Evolutionary conservation across 2,329 filamentous ascomycete genomes (phyloP), one percentile per base, ranked within the genome.

Genomic region (Colletotrichum lini): DNA sequence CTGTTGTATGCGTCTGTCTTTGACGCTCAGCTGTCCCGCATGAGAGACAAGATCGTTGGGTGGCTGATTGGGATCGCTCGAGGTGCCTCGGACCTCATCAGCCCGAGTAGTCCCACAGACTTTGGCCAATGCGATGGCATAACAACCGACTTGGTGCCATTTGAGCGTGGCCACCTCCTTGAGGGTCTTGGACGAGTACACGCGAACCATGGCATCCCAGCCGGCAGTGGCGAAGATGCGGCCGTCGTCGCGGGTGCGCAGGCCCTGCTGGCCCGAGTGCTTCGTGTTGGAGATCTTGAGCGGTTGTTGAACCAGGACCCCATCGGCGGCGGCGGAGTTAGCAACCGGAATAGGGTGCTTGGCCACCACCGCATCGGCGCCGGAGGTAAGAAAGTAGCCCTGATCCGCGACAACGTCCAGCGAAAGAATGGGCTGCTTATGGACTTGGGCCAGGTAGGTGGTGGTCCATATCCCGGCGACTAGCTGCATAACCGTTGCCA

Each of bases 61-160:
- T 69, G 50, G 44, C 30, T 45, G 64, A 18, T 59, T 53, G 16
- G 40, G 35, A 35, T 60, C 63, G 61, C 21, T 30, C 30, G 62
- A 53, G 40, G 47, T 63, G 57, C 50, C 57, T 62, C 50, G 63
- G 40, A 63, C 63, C 42, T 56, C 67, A n/a, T 40, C 42, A 61
- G 15, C 45, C 72, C 61, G 47, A 23, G 66, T 10, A 8, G 50
- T 47, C 40, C 50, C 47, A 15, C 63, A 58, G 23, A 90, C 75
- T 30, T 82, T 77, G 1, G 89, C 91, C 83, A 98, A 97, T 0
- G 90, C 91, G 21, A 94, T 88, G 4, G 94, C 89, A 82, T 96
- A 98, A 74, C 94, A 95, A 1, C 95, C 95, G 42, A 93, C 92
- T 75, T 92, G 91, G 81, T 98, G 96, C 96, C 96, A 98, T 81